Evolutionary conservation across 805 yeast genomes (phyloP), one percentile per base, ranked within the genome.

Genomic region (Zygotorulaspora danielsina): DNA sequence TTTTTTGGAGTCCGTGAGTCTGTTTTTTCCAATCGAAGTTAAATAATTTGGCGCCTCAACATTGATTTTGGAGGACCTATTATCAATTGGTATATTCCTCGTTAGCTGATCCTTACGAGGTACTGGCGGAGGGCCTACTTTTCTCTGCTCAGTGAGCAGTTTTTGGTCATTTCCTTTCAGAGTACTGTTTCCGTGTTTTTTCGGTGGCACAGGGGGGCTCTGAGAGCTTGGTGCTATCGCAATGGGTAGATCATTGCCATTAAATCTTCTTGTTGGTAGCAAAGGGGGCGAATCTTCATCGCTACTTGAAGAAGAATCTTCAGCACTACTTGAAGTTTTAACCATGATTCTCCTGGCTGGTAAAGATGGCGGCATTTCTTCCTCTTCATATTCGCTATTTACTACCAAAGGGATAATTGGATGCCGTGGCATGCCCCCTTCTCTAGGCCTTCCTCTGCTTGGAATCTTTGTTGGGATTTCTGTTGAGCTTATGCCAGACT

Each of bases 391-490:
- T 10, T 5, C 3, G 15, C 31, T 27, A 15, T 4, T 5, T 12
- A 27, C 31, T 27, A 11, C 15, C n/a, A 11, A 15, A 12, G 31
- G 15, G 15, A 5, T 12, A 10, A 8, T 26, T 21, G 31, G 18
- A 19, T 18, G 12, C n/a, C n/a, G n/a, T n/a, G n/a, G 27, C 18
- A 15, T 18, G 8, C 21, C 10, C 10, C 9, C 4, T 25, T 26
- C 39, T 40, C 61, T 49, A 4, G 59, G 55, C 34, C 44, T 47
- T 6, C 59, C 62, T 27, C 62, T 53, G 11, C 51, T 40, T 8
- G 63, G 61, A 4, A 50, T 20, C 6, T 34, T 39, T 20, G 31
- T 20, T n/a, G 26, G 36, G 13, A 24, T 20, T n/a, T 27, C 18
- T 8, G 24, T 21, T 8, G 24, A 21, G 24, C 24, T 21, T 18